phyloP scores from a whole-genome alignment of 2,329 filamentous ascomycete species.

The Fusarium zealandicum region DNA sequence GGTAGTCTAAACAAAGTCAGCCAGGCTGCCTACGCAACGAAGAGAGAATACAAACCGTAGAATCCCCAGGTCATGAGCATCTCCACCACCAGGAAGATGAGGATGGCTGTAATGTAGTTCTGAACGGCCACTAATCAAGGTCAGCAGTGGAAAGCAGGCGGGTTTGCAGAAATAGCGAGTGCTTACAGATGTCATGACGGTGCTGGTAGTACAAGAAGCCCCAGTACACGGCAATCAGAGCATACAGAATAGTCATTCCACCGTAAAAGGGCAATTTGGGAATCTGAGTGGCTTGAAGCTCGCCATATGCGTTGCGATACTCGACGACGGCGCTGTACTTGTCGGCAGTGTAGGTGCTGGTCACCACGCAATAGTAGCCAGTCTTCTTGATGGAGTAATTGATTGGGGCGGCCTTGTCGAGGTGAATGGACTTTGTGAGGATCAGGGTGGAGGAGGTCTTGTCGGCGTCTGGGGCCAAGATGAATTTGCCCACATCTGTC shows the following conservation, averaged over 20 bases:
- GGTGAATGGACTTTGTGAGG: constrained; percentile 79
- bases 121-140: constrained; percentile 78
- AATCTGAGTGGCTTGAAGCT: constrained; percentile 93
- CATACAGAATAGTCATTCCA: constrained; percentile 91
- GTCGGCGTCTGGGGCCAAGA: constrained; percentile 78
- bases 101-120: constrained; percentile 97
- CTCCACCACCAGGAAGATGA: constrained; percentile 92
- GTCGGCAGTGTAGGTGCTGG: constrained; percentile 70
- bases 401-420: constrained; percentile 76
- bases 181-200: constrained; percentile 83
- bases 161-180: neutral
- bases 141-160: constrained; percentile 5
- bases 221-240: constrained; percentile 84
- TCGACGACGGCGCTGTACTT: constrained; percentile 84
- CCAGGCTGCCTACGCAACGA: neutral
- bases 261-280: constrained; percentile 98
- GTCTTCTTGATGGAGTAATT: constrained; percentile 89
- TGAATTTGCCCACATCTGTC: constrained; percentile 83
- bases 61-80: constrained; percentile 99
- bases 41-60: constrained; percentile 68
- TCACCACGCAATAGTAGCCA: constrained; percentile 94
- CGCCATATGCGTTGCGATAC: constrained; percentile 95
- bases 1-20: constrained; percentile 71
- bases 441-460: constrained; percentile 75
- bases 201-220: constrained; percentile 95